phyloP scores from a whole-genome alignment of 805 yeast genomes.

The Kazachstania psychrophila region DNA sequence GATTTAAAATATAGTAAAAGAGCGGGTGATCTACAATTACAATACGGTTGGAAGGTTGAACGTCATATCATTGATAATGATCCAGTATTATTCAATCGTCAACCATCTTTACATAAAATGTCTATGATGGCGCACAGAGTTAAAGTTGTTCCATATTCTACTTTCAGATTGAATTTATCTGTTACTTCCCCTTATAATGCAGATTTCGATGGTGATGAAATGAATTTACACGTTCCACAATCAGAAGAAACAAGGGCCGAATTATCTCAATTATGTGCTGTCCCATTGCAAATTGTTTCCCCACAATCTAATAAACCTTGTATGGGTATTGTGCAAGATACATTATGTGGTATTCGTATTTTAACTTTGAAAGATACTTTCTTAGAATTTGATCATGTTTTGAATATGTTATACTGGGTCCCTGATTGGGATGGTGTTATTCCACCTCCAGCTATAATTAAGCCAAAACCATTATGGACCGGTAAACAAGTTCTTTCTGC shows the following conservation, averaged over 20 bases:
- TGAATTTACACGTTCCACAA: slow-evolving; percentile 99
- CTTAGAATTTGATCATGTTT: slow-evolving; percentile 84
- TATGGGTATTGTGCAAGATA: slow-evolving; percentile 99
- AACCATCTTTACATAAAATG: slow-evolving; percentile 98
- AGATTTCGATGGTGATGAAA: slow-evolving; percentile 99
- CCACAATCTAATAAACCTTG: slow-evolving; percentile 99
- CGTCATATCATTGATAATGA: slow-evolving; percentile 97
- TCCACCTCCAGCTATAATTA: slow-evolving; percentile 88
- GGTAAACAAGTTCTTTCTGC: slow-evolving; percentile 91
- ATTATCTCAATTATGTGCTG: slow-evolving; percentile 88
- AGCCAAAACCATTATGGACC: slow-evolving; percentile 95
- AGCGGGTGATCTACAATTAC: slow-evolving; percentile 95
- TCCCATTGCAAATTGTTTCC: slow-evolving; percentile 93
- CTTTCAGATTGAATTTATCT: slow-evolving; percentile 90
- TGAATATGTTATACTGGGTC: slow-evolving; percentile 96
- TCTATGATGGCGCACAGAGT: slow-evolving; percentile 99
- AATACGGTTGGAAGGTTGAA: slow-evolving; percentile 98
- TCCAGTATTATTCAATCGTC: slow-evolving; percentile 97
- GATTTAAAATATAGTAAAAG: slow-evolving; percentile 94
- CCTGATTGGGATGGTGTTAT: slow-evolving; percentile 98
- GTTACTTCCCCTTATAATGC: slow-evolving; percentile 99
- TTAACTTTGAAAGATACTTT: slow-evolving; percentile 87
- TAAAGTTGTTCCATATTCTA: slow-evolving; percentile 96
- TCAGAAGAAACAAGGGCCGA: slow-evolving; percentile 97
- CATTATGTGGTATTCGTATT: slow-evolving; percentile 93